Conservation (phyloP, 2,329 filamentous ascomycete genomes). For the Fusarium torreyae region DNA sequence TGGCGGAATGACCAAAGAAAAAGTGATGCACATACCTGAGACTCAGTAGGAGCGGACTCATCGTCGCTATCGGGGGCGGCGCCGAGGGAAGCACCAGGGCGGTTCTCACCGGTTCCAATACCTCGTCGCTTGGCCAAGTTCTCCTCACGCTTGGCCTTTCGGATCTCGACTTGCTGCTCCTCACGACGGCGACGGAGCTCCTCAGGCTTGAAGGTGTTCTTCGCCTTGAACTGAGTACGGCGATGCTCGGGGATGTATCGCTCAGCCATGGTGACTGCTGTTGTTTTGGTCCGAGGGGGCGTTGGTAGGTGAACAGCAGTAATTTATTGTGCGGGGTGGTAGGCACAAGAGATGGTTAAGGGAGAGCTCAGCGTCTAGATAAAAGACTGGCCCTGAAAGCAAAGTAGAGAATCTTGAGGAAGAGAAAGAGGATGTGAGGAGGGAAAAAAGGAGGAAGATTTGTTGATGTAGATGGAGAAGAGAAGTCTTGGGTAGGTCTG, state of each 20-base stretch:
- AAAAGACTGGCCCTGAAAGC: constrained; percentile 22
- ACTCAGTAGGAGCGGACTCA: constrained; percentile 94
- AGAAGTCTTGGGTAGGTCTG: constrained; percentile 39
- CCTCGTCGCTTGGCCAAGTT: constrained; percentile 98
- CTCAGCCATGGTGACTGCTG: constrained; percentile 85
- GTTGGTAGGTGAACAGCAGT: constrained; percentile 48
- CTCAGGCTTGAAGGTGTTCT: constrained; percentile 99
- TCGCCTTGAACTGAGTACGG: constrained; percentile 99
- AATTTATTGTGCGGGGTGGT: constrained; percentile 51
- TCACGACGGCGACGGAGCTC: constrained; percentile 98
- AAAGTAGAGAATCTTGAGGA: constrained; percentile 25
- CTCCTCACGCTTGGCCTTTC: constrained; percentile 98
- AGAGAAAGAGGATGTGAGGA: constrained; percentile 34
- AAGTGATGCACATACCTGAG: constrained; percentile 77
- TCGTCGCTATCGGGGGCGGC: constrained; percentile 97
- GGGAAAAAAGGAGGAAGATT: constrained; percentile 43
- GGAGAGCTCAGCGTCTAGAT: constrained; percentile 37
- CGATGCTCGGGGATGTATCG: constrained; percentile 99
- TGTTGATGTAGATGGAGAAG: constrained; percentile 48
- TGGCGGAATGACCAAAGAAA: constrained; percentile 26
- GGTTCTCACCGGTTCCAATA: constrained; percentile 85
- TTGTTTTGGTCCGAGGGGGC: constrained; percentile 43
- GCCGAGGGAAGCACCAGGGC: constrained; percentile 85
- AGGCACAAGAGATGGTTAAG: constrained; percentile 36
- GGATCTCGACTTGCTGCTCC: constrained; percentile 99